Evolutionary conservation across 805 yeast species (phyloP).

Genomic region (Groenewaldozyma tartarivorans): DNA sequence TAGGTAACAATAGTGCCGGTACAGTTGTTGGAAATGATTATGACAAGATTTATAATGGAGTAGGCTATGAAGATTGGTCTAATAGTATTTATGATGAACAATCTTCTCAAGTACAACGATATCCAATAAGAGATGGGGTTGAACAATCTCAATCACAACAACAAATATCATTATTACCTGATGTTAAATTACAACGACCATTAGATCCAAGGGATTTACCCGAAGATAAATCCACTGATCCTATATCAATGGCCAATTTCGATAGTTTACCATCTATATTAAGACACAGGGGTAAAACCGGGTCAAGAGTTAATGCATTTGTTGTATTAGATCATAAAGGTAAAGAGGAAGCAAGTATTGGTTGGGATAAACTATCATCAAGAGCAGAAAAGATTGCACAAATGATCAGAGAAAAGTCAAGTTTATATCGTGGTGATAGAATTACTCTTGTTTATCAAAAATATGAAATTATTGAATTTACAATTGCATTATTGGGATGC

Average conservation of each 20-base stretch:
- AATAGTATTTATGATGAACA: not conserved
- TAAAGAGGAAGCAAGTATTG: conserved; percentile 61
- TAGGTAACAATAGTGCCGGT: not conserved
- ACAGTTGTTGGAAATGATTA: not conserved
- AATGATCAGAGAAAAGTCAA: conserved; percentile 62
- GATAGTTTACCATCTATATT: conserved; percentile 65
- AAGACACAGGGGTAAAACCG: conserved; percentile 58
- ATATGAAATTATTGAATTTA: conserved; percentile 74
- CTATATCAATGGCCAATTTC: conserved; percentile 27
- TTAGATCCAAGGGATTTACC: conserved; percentile 49
- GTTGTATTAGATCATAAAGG: conserved; percentile 68
- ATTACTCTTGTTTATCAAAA: conserved; percentile 79
- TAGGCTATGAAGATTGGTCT: not conserved
- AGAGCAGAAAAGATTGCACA: conserved; percentile 84
- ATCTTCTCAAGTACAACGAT: no score
- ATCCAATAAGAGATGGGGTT: no score
- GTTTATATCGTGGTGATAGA: conserved; percentile 70
- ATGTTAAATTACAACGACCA: conserved; percentile 41
- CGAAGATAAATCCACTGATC: conserved; percentile 23
- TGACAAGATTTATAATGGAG: not conserved
- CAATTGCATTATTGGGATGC: conserved; percentile 81
- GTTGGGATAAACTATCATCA: conserved; percentile 84
- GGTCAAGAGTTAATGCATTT: conserved; percentile 62
- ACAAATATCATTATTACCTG: not conserved
- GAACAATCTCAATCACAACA: conserved; percentile 1